Evolutionary conservation across 1,139 yeast genomes (phyloP).

Genomic region (Barnettozyma hawaiiensis): DNA sequence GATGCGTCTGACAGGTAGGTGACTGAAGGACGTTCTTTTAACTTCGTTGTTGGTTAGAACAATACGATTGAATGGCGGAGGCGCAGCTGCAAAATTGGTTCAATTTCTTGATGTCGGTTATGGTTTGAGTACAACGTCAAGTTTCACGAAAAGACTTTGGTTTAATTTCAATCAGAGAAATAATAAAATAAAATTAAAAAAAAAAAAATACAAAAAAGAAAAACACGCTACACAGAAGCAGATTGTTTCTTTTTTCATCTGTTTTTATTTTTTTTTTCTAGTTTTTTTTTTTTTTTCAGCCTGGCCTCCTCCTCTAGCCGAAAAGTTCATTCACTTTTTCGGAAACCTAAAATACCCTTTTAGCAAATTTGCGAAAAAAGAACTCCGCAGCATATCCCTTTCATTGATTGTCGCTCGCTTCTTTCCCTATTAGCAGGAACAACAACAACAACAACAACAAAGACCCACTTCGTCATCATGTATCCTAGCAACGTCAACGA

Average conservation of each 20-base stretch:
- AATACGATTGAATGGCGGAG: background rate
- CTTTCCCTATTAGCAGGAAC: no score
- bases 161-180: background rate
- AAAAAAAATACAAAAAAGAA: background rate
- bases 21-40: no score
- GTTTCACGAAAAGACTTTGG: background rate
- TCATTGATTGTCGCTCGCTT: no score
- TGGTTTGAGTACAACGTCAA: background rate
- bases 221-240: no score
- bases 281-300: background rate
- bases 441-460: no score
- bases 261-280: no score
- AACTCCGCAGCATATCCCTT: no score
- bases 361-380: background rate
- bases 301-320: background rate
- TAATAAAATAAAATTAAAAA: background rate
- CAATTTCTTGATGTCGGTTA: background rate
- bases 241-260: no score
- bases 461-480: no score
- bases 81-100: background rate
- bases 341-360: background rate
- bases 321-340: background rate
- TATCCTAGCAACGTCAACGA: no score
- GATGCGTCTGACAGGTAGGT: background rate
- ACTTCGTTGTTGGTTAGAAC: background rate